These are phyloP conservation scores for Magnaporthiopsis poae DNA, from an alignment of 2,329 filamentous ascomycete species.

Conservation along the genomic window DNA sequence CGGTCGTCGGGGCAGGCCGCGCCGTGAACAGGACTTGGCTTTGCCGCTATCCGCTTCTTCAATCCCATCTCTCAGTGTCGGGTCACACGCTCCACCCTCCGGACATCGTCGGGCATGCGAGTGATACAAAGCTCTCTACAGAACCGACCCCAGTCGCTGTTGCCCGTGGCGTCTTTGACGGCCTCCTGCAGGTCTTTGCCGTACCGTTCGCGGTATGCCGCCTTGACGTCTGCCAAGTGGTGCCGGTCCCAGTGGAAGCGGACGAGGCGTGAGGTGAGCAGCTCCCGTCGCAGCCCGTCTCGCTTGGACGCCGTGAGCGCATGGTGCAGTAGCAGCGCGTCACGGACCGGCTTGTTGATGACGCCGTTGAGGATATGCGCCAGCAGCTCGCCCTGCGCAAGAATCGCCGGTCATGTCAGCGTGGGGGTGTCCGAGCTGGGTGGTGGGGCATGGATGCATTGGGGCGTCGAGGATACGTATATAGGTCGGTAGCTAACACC, in stretches of 20 bases:
- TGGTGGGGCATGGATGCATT: not conserved
- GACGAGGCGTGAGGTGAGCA: slow-evolving; percentile 79
- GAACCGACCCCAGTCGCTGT: slow-evolving; percentile 63
- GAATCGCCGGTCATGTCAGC: not conserved
- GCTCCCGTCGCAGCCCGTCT: slow-evolving; percentile 66
- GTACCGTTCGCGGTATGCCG: slow-evolving; percentile 71
- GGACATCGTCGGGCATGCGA: slow-evolving; percentile 50
- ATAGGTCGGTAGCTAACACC: no score
- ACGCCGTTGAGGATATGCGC: slow-evolving; percentile 93
- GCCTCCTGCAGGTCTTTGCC: slow-evolving; percentile 63
- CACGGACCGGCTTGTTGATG: slow-evolving; percentile 88
- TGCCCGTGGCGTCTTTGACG: slow-evolving; percentile 64
- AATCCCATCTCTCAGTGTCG: not conserved
- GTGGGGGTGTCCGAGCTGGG: not conserved
- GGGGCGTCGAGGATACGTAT: not conserved
- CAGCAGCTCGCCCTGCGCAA: slow-evolving; percentile 74
- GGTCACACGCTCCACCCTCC: slow-evolving; percentile 33
- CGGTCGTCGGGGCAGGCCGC: no score
- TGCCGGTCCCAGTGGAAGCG: slow-evolving; percentile 83
- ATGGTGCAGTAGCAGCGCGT: slow-evolving; percentile 83
- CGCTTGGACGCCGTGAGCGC: slow-evolving; percentile 66
- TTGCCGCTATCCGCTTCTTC: not conserved
- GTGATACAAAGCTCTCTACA: slow-evolving; percentile 60
- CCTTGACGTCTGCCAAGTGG: slow-evolving; percentile 72
- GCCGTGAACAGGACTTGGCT: not conserved